Evolutionary conservation across 805 yeast species (phyloP).

Genomic region (Zygosaccharomyces rouxii): DNA sequence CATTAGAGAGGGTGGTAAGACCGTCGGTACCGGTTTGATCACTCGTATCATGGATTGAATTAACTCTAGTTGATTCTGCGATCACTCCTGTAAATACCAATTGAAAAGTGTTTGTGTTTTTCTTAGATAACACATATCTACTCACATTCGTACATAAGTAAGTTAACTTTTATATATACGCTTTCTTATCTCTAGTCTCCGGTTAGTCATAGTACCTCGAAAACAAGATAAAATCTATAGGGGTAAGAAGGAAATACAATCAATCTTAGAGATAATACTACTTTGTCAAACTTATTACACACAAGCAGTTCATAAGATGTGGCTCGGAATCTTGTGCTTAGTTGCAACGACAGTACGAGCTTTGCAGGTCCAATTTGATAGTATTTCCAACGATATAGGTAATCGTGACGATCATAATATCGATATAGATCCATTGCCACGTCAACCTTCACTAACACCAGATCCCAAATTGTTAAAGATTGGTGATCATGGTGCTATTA

Average conservation of each 20-base stretch:
- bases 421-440: constrained; percentile 37
- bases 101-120: not conserved
- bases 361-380: not conserved
- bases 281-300: not conserved
- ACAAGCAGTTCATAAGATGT: not conserved
- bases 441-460: constrained; percentile 38
- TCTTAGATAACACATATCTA: not conserved
- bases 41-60: constrained; percentile 73
- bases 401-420: constrained; percentile 32
- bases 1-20: constrained; percentile 98
- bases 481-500: constrained; percentile 33
- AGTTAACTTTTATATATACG: not conserved
- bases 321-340: not conserved
- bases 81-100: constrained; percentile 12
- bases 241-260: not conserved
- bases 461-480: constrained; percentile 21
- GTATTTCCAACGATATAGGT: constrained; percentile 41
- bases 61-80: not conserved
- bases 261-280: not conserved
- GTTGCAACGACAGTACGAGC: not conserved
- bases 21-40: constrained; percentile 97
- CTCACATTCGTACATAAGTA: not conserved
- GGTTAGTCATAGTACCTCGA: not conserved
- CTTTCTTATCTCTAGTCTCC: not conserved
- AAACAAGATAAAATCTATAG: not conserved